phyloP scores from a whole-genome alignment of 495 filamentous ascomycete species.

The Podospora pseudopauciseta region DNA sequence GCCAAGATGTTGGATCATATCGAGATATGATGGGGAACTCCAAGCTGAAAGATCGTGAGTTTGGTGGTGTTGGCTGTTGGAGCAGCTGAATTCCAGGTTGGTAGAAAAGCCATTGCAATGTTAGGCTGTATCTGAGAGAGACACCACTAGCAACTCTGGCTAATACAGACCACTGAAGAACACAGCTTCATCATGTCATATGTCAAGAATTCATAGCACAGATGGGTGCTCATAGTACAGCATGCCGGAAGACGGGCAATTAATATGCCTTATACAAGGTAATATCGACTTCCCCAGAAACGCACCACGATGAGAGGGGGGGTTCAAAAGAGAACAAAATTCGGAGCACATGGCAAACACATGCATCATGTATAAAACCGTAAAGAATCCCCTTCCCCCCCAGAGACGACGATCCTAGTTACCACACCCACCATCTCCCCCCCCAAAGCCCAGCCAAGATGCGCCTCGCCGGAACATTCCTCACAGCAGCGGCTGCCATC shows the following conservation, averaged over 20 bases:
- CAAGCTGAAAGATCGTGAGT: neutral
- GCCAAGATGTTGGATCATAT: neutral
- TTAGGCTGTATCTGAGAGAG: neutral
- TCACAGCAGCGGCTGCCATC: constrained; percentile 16
- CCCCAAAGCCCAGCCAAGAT: constrained; percentile 5
- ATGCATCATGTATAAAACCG: neutral
- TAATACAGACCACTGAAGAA: neutral
- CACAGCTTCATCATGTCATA: neutral
- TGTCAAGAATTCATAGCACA: neutral
- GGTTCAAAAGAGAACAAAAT: neutral
- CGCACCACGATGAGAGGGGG: too few species aligned
- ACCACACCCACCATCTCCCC: neutral
- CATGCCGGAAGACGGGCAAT: neutral
- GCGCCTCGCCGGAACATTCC: constrained; percentile 18
- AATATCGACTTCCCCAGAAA: neutral
- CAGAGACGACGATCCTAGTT: neutral
- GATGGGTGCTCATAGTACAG: neutral
- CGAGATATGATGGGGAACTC: neutral
- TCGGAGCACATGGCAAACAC: neutral
- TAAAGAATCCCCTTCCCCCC: neutral
- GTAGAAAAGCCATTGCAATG: neutral
- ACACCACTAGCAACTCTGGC: neutral
- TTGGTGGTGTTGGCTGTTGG: neutral
- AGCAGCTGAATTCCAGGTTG: neutral
- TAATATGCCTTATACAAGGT: neutral